phyloP scores from a whole-genome alignment of 1,284 basidiomycete genomes.

The Papiliotrema laurentii region DNA sequence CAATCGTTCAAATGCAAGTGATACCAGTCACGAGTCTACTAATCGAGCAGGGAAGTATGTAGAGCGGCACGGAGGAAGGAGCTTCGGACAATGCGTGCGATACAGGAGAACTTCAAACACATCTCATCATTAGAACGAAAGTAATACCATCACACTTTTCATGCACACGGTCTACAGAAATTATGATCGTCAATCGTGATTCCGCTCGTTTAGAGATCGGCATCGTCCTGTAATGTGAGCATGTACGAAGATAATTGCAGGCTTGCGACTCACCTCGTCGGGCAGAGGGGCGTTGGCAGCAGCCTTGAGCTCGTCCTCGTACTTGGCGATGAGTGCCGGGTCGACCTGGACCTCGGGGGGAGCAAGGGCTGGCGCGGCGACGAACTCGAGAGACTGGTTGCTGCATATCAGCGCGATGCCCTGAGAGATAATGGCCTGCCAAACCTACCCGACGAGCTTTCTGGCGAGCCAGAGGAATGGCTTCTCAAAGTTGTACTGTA shows the following conservation, averaged over 20 bases:
- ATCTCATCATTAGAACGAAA: neutral
- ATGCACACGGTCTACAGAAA: conserved; percentile 10
- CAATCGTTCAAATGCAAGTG: conserved; percentile 17
- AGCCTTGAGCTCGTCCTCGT: conserved; percentile 77
- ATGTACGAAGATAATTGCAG: too few species aligned
- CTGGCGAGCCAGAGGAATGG: conserved; percentile 99
- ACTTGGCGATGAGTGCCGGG: conserved; percentile 64
- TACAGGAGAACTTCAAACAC: conserved; percentile 39
- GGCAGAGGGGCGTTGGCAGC: conserved; percentile 47
- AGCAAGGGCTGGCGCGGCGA: conserved; percentile 90
- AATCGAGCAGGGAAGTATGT: conserved; percentile 39
- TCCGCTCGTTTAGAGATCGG: conserved; percentile 44
- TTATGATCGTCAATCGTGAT: neutral
- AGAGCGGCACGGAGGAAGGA: conserved; percentile 37
- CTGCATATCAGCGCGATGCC: conserved; percentile 47
- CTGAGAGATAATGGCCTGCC: neutral
- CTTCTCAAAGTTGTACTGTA: conserved; percentile 97
- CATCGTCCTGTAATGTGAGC: conserved; percentile 31
- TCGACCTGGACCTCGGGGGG: conserved; percentile 92
- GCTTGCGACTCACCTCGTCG: conserved; percentile 44
- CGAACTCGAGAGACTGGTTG: conserved; percentile 86
- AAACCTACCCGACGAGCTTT: conserved; percentile 87
- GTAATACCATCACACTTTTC: conserved; percentile 5
- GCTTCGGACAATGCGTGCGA: conserved; percentile 37
- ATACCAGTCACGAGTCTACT: neutral